A percentile compares a stretch with the other conserved stretches of the same genome.
These are phyloP conservation scores for Skeletonema costatum DNA, from an alignment of 108 stramenopile genomes.

Conservation along the genomic window DNA sequence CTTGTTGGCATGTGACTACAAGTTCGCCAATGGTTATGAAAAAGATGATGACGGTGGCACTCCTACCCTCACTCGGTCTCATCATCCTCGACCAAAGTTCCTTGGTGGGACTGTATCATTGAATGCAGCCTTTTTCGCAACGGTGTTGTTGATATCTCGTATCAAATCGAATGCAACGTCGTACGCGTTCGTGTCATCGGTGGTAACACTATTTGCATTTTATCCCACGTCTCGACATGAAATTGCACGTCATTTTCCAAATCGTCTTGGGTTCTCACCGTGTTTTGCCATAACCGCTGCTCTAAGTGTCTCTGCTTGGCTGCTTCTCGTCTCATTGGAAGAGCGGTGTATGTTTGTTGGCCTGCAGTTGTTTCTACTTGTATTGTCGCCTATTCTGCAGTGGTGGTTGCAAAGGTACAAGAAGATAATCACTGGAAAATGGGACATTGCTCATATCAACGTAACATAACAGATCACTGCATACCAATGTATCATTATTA, in stretches of 20 bases:
- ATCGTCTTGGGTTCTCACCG: constrained; percentile 20
- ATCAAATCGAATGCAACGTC: constrained; percentile 50
- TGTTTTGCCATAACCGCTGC: constrained; percentile 26
- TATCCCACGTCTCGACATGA: constrained; percentile 67
- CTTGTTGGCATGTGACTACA: constrained; percentile 71
- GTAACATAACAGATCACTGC: neutral
- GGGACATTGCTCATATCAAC: constrained; percentile 65
- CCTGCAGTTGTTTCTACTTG: constrained; percentile 27
- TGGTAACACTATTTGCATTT: constrained; percentile 73
- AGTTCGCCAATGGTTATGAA: constrained; percentile 65
- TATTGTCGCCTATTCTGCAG: constrained; percentile 55
- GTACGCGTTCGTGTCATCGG: constrained; percentile 54
- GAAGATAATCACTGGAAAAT: constrained; percentile 57
- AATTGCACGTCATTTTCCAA: constrained; percentile 37
- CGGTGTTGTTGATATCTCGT: constrained; percentile 69
- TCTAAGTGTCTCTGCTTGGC: constrained; percentile 17
- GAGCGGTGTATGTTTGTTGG: constrained; percentile 45
- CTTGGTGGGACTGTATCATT: constrained; percentile 71
- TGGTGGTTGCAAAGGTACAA: constrained; percentile 54
- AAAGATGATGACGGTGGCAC: neutral
- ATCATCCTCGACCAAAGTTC: constrained; percentile 59
- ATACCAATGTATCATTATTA: neutral
- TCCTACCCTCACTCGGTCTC: neutral
- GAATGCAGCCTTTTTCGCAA: constrained; percentile 75
- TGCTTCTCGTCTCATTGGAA: constrained; percentile 12